Conservation (phyloP, 768 basidiomycete genomes). For the Lactarius sanguifluus region DNA sequence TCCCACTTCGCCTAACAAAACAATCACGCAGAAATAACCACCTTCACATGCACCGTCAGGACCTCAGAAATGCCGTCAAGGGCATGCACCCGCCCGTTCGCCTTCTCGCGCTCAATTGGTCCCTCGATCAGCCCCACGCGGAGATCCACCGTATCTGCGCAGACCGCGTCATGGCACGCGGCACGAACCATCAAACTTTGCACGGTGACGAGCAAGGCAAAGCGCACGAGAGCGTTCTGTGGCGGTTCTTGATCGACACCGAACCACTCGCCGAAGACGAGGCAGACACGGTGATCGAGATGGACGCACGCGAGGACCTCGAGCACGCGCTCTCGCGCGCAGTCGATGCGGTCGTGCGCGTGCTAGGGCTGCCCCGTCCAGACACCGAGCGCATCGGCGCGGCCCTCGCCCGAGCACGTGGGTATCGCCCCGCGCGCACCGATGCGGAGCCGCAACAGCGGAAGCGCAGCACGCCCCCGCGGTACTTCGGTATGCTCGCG, state of each 20-base stretch:
- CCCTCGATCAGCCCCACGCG: constrained; percentile 52
- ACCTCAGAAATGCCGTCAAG: constrained; percentile 56
- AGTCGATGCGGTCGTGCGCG: constrained; percentile 54
- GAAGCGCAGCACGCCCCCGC: constrained; percentile 40
- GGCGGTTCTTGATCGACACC: constrained; percentile 66
- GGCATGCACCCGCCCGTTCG: constrained; percentile 56
- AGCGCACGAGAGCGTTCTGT: constrained; percentile 77
- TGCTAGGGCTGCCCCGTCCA: constrained; percentile 56
- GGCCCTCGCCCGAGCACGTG: constrained; percentile 44
- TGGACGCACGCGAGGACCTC: constrained; percentile 57
- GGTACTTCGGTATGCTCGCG: constrained; percentile 79
- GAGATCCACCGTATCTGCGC: constrained; percentile 74
- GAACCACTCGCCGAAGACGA: constrained; percentile 63
- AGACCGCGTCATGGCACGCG: constrained; percentile 71
- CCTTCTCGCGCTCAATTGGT: constrained; percentile 82
- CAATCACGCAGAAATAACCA: constrained; percentile 87
- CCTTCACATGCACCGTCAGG: constrained; percentile 29
- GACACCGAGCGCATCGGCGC: constrained; percentile 54
- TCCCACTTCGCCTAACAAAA: constrained; percentile 36
- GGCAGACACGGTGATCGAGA: constrained; percentile 68
- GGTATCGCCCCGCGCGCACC: constrained; percentile 44
- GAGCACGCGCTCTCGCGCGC: constrained; percentile 57
- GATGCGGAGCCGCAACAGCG: constrained; percentile 36
- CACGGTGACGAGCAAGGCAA: constrained; percentile 52
- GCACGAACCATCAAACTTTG: constrained; percentile 83